Conservation (phyloP, 805 yeast species). For the Starmerella floris region DNA sequence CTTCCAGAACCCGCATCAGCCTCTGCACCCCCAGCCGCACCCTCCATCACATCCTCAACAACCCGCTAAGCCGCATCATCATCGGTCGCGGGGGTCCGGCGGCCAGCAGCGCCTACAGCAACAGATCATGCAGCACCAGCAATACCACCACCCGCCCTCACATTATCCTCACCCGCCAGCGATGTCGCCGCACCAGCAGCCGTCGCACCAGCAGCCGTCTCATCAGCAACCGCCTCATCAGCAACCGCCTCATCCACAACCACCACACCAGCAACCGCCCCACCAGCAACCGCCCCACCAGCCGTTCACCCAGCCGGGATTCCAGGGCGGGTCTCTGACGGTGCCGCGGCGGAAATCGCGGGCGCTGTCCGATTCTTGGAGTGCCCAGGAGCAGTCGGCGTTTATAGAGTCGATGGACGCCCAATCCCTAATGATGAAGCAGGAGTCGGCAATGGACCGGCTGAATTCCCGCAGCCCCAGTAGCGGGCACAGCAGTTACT, state of each 20-base stretch:
- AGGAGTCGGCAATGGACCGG: background rate
- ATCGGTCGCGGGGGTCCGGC: background rate
- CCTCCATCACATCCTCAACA: background rate
- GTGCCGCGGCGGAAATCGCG: constrained; percentile 12
- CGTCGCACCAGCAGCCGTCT: background rate
- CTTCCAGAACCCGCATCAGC: background rate
- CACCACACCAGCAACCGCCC: background rate
- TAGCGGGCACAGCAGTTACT: background rate
- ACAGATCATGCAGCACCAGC: background rate
- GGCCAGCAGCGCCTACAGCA: background rate
- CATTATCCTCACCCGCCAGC: background rate
- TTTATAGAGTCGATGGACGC: constrained; percentile 12
- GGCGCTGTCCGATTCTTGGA: constrained; percentile 17
- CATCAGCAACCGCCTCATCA: background rate
- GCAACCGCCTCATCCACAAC: background rate
- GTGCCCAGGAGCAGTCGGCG: constrained; percentile 9
- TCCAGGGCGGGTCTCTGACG: background rate
- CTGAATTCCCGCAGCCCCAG: background rate
- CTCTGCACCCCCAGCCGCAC: background rate
- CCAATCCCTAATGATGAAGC: constrained; percentile 1
- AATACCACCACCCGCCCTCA: background rate
- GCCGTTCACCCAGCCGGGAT: background rate
- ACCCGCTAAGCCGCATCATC: background rate
- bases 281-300: background rate
- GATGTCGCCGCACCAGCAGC: background rate